Evolutionary conservation across 768 basidiomycete species (phyloP).

Genomic region (Saitozyma podzolica): DNA sequence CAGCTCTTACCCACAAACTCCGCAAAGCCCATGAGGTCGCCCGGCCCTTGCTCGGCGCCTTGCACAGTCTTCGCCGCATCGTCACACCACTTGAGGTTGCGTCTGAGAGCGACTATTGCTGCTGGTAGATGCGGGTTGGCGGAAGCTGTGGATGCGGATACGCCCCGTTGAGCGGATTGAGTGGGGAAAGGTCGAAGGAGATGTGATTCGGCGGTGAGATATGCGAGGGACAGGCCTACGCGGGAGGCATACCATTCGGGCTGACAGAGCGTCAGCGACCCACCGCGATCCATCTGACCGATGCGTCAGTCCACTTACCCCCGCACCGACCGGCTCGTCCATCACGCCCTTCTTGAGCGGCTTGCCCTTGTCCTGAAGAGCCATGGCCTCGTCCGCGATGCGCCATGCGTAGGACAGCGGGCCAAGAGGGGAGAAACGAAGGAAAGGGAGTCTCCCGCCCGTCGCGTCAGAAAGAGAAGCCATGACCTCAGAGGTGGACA

Average conservation of each 20-base stretch:
- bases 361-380: slow-evolving; percentile 15
- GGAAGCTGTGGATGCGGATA: background rate
- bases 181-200: slow-evolving; percentile 35
- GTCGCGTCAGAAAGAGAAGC: background rate
- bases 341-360: slow-evolving; percentile 23
- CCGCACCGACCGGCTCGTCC: slow-evolving; percentile 38
- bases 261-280: slow-evolving; percentile 12
- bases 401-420: slow-evolving; percentile 36
- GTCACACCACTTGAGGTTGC: slow-evolving; percentile 21
- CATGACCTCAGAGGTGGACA: background rate
- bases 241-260: slow-evolving; percentile 41
- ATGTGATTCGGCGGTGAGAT: slow-evolving; percentile 35
- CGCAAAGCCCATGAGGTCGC: slow-evolving; percentile 21
- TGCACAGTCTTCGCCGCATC: slow-evolving; percentile 11
- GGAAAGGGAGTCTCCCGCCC: slow-evolving; percentile 22
- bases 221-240: slow-evolving; percentile 27
- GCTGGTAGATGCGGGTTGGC: slow-evolving; percentile 24
- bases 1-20: slow-evolving; percentile 21
- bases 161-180: background rate
- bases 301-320: slow-evolving; percentile 21
- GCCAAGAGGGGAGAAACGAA: slow-evolving; percentile 32
- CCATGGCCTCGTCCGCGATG: slow-evolving; percentile 34
- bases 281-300: background rate
- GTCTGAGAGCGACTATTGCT: slow-evolving; percentile 20
- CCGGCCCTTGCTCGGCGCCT: slow-evolving; percentile 21